Percentiles rank a stretch among this genome's conserved stretches.
These are phyloP conservation scores for Esteya vermicola DNA, from an alignment of 2,329 filamentous ascomycete species.

Conservation along the genomic window DNA sequence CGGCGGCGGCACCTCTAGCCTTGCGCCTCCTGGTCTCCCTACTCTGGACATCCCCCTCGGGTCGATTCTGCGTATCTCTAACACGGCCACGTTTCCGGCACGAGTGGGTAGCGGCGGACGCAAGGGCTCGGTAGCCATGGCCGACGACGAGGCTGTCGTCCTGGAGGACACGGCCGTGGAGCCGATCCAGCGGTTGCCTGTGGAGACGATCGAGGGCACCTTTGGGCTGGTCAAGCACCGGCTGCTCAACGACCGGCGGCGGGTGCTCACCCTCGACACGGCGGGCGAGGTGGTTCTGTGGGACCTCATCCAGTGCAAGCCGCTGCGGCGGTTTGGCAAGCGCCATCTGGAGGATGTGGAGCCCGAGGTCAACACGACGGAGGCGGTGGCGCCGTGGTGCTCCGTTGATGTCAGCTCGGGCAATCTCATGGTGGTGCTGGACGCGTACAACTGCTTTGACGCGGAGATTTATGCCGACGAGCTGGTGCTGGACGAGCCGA, in stretches of 20 bases:
- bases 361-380: constrained; percentile 69
- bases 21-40: constrained; percentile 8
- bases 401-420: constrained; percentile 88
- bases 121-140: constrained; percentile 33
- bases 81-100: constrained; percentile 62
- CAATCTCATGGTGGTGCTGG: constrained; percentile 75
- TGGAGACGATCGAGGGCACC: constrained; percentile 83
- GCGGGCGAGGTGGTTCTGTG: constrained; percentile 89
- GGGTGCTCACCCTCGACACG: constrained; percentile 84
- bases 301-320: constrained; percentile 83
- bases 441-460: constrained; percentile 94
- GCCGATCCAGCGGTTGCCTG: constrained; percentile 53
- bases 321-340: constrained; percentile 86
- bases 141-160: constrained; percentile 34
- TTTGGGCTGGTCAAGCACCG: constrained; percentile 90
- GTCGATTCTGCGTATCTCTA: constrained; percentile 70
- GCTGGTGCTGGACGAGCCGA: constrained; percentile 54
- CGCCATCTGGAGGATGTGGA: constrained; percentile 86
- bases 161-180: constrained; percentile 34
- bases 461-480: constrained; percentile 96
- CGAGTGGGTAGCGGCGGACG: constrained; percentile 18
- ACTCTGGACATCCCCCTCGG: constrained; percentile 61
- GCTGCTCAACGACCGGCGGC: constrained; percentile 77
- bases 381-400: constrained; percentile 92
- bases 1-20: constrained; percentile 11